These are phyloP conservation scores for Paramecium sexaurelia DNA, from an alignment of 73 alveolate species.

Conservation along the genomic window DNA sequence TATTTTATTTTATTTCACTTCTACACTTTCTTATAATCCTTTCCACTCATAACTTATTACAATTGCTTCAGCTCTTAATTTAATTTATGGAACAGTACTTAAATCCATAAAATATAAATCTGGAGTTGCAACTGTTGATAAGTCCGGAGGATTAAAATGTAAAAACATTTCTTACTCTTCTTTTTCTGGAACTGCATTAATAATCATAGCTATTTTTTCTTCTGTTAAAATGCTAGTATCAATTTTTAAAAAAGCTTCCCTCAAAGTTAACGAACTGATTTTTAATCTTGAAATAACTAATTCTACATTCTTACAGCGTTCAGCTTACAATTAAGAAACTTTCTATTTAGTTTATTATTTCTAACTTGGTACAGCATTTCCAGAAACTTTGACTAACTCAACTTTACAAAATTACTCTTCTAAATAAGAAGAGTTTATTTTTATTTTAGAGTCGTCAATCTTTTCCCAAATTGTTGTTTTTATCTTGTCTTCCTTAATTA, in stretches of 20 bases:
- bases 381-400: not conserved
- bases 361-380: not conserved
- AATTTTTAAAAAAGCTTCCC: constrained; percentile 6
- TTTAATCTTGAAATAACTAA: constrained; percentile 38
- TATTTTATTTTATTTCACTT: constrained; percentile 6
- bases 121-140: not conserved
- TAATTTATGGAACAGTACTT: constrained; percentile 9
- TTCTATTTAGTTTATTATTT: not conserved
- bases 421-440: not conserved
- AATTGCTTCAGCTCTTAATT: not conserved
- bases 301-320: constrained; percentile 29
- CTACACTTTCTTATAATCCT: not conserved
- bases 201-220: constrained; percentile 21
- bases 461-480: constrained; percentile 25
- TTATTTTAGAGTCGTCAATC: constrained; percentile 17
- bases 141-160: not conserved
- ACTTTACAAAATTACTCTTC: constrained; percentile 30
- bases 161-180: constrained; percentile 34
- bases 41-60: not conserved
- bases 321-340: not conserved
- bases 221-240: not conserved
- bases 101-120: constrained; percentile 48
- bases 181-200: constrained; percentile 51
- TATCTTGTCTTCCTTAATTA: constrained; percentile 51
- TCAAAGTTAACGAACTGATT: constrained; percentile 2